These are phyloP conservation scores for Aspergillus bridgeri DNA, from an alignment of 495 filamentous ascomycete genomes.

Conservation along the genomic window DNA sequence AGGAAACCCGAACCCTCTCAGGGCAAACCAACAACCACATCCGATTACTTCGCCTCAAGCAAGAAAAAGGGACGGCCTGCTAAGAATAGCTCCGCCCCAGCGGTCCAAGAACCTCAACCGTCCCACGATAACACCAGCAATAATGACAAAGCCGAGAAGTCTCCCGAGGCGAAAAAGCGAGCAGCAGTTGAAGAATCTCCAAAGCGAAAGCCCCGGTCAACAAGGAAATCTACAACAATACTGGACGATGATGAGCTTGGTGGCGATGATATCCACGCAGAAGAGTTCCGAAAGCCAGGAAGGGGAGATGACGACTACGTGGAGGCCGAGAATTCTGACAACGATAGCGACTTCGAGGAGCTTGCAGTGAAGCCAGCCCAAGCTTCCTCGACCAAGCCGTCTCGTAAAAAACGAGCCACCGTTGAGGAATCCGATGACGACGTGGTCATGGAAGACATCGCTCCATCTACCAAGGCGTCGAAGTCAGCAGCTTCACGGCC, in stretches of 20 bases:
- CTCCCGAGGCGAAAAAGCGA: conserved; percentile 24
- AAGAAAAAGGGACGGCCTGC: conserved; percentile 45
- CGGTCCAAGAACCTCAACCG: conserved; percentile 12
- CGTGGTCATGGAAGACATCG: conserved; percentile 46
- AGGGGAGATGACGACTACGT: conserved; percentile 71
- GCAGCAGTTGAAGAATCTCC: conserved; percentile 14
- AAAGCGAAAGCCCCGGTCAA: conserved; percentile 33
- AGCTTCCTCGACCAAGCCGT: conserved; percentile 21
- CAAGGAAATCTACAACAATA: conserved; percentile 32
- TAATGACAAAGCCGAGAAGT: conserved; percentile 25
- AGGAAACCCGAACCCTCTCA: conserved; percentile 46
- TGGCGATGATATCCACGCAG: conserved; percentile 70
- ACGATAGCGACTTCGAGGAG: conserved; percentile 41
- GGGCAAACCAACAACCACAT: conserved; percentile 53
- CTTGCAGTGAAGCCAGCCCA: conserved; percentile 35
- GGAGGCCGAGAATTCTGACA: conserved; percentile 56
- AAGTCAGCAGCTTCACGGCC: conserved; percentile 30
- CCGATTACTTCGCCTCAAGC: conserved; percentile 59
- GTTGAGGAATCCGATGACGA: conserved; percentile 41
- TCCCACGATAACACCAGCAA: conserved; percentile 19
- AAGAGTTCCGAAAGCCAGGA: conserved; percentile 55
- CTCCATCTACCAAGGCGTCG: conserved; percentile 32
- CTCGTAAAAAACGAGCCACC: conserved; percentile 46
- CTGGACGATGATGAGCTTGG: conserved; percentile 62
- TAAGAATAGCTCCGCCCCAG: conserved; percentile 23